These are phyloP conservation scores for Haplographium delicatum DNA, from an alignment of 495 filamentous ascomycete genomes.

Conservation along the genomic window DNA sequence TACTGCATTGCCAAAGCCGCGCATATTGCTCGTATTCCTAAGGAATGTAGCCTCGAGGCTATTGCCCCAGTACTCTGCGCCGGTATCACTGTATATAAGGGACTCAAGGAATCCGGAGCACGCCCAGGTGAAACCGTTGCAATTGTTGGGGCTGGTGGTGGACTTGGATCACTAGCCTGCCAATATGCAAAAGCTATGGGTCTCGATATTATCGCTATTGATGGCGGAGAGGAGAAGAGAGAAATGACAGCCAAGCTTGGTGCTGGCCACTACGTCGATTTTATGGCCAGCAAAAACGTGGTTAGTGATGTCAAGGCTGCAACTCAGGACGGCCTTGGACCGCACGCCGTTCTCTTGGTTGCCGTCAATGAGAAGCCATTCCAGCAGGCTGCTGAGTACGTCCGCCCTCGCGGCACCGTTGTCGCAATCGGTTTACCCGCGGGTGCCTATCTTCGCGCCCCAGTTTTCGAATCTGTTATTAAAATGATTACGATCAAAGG, in stretches of 20 bases:
- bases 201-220: conserved; percentile 69
- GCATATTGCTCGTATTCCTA: conserved; percentile 74
- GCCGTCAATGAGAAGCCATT: conserved; percentile 87
- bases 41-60: conserved; percentile 68
- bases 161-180: conserved; percentile 73
- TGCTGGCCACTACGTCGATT: conserved; percentile 72
- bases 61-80: conserved; percentile 80
- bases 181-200: conserved; percentile 93
- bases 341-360: conserved; percentile 81
- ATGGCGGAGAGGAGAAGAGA: conserved; percentile 72
- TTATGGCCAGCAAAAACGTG: conserved; percentile 64
- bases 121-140: conserved; percentile 74
- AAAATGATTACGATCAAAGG: conserved; percentile 91
- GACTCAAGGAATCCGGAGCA: conserved; percentile 74
- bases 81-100: conserved; percentile 92
- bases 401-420: conserved; percentile 71
- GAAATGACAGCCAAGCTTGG: conserved; percentile 63
- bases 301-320: conserved; percentile 75
- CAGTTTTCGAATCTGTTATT: conserved; percentile 81
- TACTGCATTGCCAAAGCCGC: conserved; percentile 82
- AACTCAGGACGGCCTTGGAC: conserved; percentile 72
- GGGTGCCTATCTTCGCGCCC: conserved; percentile 68
- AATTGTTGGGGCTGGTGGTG: conserved; percentile 85
- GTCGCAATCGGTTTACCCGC: conserved; percentile 84
- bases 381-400: conserved; percentile 86